Base-by-base conservation (phyloP, 495 filamentous ascomycete genomes). In the Bombardia bombarda region DNA sequence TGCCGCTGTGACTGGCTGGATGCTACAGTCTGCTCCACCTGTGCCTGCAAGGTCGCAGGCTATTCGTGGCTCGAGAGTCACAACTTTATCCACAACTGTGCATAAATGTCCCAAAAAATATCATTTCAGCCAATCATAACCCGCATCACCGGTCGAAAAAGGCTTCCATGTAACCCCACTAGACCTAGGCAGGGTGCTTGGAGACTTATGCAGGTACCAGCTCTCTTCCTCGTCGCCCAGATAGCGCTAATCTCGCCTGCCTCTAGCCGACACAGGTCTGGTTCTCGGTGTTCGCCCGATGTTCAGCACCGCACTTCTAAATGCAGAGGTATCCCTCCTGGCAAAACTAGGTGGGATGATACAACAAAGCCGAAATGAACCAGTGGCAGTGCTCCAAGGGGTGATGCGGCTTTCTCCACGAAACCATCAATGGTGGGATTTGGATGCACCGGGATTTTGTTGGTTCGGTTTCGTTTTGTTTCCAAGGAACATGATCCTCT, bases 171-270 rank as follows among this genome's bases (percentile, higher is more conserved):
- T 32, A 16, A 43, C 18, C 32, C 26, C n/a, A n/a, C n/a, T n/a
- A n/a, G n/a, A n/a, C n/a, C n/a, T n/a, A n/a, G n/a, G 18, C n/a
- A 13, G 13, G 34, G 20, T 9, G 20, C 35, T 38, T 20, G 28
- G 50, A 25, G 17, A 20, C 40, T 32, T 33, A 50, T 50, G 51
- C 55, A 55, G 55, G 51, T 47, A 58, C 51, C 28, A 32, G 35
- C 20, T 24, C 22, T 17, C 32, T 18, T 17, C 12, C n/a, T n/a
- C n/a, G n/a, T n/a, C n/a, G n/a, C n/a, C 31, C 45, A 45, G 48
- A 54, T 54, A 47, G 53, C 53, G 53, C 53, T 50, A 52, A 56
- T 52, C 22, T 56, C 49, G 53, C 49, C 42, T 38, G 22, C 26
- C 26, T 13, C 32, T 44, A 22, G 42, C 34, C 20, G 34, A 37